These are phyloP conservation scores for Fraxinus platypoda DNA, from an alignment of 305 asterid genomes.

Conservation along the genomic window DNA sequence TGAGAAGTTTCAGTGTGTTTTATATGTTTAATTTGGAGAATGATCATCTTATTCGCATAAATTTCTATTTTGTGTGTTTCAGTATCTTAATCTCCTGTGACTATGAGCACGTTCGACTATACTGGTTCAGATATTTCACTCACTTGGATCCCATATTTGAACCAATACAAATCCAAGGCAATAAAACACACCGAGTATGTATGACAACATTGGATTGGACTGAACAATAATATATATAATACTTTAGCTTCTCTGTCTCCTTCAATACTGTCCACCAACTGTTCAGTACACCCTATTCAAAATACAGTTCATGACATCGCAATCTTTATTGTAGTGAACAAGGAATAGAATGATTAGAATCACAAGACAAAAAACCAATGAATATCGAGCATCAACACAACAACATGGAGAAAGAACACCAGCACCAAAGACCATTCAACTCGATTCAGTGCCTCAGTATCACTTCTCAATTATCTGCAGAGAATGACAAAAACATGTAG, in stretches of 20 bases:
- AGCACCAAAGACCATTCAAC: background rate
- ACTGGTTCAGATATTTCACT: background rate
- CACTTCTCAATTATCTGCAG: background rate
- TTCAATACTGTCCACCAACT: background rate
- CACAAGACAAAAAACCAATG: background rate
- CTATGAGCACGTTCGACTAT: background rate
- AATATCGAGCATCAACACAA: background rate
- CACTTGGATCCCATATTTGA: background rate
- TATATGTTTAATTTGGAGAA: background rate
- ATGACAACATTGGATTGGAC: background rate
- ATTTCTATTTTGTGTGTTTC: background rate
- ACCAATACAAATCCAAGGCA: background rate
- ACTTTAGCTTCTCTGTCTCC: background rate
- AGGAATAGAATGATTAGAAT: background rate
- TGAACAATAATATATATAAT: background rate
- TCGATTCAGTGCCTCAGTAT: background rate
- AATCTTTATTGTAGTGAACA: background rate
- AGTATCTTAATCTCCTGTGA: background rate
- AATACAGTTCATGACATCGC: background rate
- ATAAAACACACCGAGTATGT: background rate
- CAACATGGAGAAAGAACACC: background rate
- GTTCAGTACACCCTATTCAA: background rate
- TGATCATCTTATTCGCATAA: background rate
- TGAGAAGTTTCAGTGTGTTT: background rate
- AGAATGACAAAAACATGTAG: background rate